Base-by-base conservation (phyloP, 352 stramenopile species). In the Phytophthora litchii region DNA sequence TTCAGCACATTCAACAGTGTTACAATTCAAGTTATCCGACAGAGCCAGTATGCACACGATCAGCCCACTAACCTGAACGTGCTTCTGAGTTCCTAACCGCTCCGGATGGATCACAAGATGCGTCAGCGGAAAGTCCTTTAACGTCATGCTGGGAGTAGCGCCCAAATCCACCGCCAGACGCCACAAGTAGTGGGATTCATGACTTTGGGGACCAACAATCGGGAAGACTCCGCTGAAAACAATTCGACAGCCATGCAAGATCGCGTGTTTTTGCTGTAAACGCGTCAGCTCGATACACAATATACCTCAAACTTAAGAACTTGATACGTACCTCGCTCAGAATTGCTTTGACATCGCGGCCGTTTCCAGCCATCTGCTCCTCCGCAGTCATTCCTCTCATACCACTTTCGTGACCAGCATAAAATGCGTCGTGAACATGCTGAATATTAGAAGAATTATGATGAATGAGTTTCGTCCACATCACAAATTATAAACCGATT, bases 181-280 rank as follows among this genome's bases (percentile, higher is more conserved):
- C 86, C 86, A 95, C 36, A 95, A 49, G 41, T 89, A 87, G 40
- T 92, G 78, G 1, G 71, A 82, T 35, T 93, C 69, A 12, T 88
- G 76, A 6, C 72, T 78, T 49, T 81, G 70, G 3, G 76, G 61
- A 9, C 71, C 74, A 38, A 75, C 66, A 20, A 93, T 76, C 3
- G 81, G 83, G 27, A 93, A 93, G 0, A 95, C 74, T 20, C 86
- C 86, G 48, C 86, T 95, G 40, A 95, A 95, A 38, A 93, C 82
- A 35, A 95, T 81, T 49, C 74, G 59, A 54, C 80, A 92, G 8
- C 64, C 78, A 32, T 66, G 50, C 31, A 95, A 71, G 14, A 95
- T 77, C 4, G 67, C 69, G 17, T 78, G 80, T 65, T 91, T 89
- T 76, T 83, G 76, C 85, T 92, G 34, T 12, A 65, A 3, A 50